Evolutionary conservation across 768 basidiomycete species (phyloP).

Genomic region (Hygrophoropsis aurantiaca): DNA sequence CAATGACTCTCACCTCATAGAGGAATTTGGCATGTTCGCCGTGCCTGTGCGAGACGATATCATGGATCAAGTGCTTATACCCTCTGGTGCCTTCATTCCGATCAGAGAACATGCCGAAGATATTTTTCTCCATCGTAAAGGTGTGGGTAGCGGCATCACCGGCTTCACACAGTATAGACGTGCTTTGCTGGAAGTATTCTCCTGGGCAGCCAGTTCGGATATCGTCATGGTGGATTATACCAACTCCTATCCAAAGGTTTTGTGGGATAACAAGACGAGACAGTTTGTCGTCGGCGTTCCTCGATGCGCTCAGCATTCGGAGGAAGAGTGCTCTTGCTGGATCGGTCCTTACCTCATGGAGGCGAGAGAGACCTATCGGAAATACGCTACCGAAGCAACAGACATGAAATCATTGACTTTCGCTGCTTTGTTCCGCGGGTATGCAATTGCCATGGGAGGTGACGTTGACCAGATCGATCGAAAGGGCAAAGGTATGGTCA

Average conservation of each 20-base stretch:
- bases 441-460: constrained; percentile 10
- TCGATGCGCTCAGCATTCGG: constrained; percentile 2
- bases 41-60: constrained; percentile 8
- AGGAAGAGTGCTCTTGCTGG: constrained; percentile 14
- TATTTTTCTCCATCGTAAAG: constrained; percentile 9
- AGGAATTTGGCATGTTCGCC: constrained; percentile 14
- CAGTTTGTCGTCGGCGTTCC: constrained; percentile 12
- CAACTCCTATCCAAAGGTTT: constrained; percentile 10
- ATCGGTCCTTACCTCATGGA: constrained; percentile 7
- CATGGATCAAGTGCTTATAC: constrained; percentile 11
- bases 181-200: constrained; percentile 6
- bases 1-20: constrained; percentile 10
- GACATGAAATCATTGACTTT: constrained; percentile 2
- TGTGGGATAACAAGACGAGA: constrained; percentile 11
- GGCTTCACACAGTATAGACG: constrained; percentile 11
- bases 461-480: constrained; percentile 3
- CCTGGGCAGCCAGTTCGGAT: constrained; percentile 12
- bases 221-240: constrained; percentile 16
- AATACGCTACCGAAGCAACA: constrained; percentile 5
- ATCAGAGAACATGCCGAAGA: constrained; percentile 11
- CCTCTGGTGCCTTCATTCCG: constrained; percentile 11
- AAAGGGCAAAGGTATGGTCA: too few relatives aligned
- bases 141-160: constrained; percentile 9
- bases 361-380: constrained; percentile 9
- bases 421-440: constrained; percentile 9